A percentile compares a stretch with the other conserved stretches of the same genome.
Conservation (phyloP, 2,329 filamentous ascomycete species). For the Cladobotryum protrusum region DNA sequence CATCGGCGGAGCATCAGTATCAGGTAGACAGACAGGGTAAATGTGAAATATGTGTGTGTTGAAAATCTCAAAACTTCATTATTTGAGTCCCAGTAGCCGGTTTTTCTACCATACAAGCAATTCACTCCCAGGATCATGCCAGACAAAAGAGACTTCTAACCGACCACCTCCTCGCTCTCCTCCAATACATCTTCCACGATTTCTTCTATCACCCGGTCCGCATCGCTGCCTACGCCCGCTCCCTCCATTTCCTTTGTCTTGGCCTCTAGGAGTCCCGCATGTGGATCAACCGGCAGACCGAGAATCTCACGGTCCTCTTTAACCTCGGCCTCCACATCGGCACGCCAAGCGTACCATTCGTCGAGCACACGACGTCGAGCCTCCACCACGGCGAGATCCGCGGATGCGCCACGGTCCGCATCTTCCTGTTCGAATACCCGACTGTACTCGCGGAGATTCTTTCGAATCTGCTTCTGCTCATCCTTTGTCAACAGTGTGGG, state of each 20-base stretch:
- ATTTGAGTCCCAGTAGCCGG: conserved; percentile 25
- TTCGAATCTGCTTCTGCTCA: conserved; percentile 95
- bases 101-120: conserved; percentile 28
- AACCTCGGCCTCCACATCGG: conserved; percentile 64
- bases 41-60: too few relatives aligned
- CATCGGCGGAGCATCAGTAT: too few relatives aligned
- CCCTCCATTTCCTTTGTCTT: conserved; percentile 47
- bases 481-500: conserved; percentile 89
- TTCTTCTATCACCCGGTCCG: conserved; percentile 80
- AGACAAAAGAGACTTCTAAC: conserved; percentile 25
- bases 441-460: conserved; percentile 96
- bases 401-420: conserved; percentile 84
- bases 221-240: conserved; percentile 46
- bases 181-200: conserved; percentile 77
- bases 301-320: conserved; percentile 62
- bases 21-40: too few relatives aligned
- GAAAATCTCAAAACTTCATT: conserved; percentile 18
- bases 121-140: conserved; percentile 23
- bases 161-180: conserved; percentile 74
- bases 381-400: conserved; percentile 91
- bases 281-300: conserved; percentile 60
- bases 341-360: conserved; percentile 86
- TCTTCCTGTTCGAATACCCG: conserved; percentile 94
- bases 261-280: conserved; percentile 54
- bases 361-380: conserved; percentile 72